Base-by-base conservation (phyloP, 768 basidiomycete species). In the Auricularia auricula-judae region DNA sequence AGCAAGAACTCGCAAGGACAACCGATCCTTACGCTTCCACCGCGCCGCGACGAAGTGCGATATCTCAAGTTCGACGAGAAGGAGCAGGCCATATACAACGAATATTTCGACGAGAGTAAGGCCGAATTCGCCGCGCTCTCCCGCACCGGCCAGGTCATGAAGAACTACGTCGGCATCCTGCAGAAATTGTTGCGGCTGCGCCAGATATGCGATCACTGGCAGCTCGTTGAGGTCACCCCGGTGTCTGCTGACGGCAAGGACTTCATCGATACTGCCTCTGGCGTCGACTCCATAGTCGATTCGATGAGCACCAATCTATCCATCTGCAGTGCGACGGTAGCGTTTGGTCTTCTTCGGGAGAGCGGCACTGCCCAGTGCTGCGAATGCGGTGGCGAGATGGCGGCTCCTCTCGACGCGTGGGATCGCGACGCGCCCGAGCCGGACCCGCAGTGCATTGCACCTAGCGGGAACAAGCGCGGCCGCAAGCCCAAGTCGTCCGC, bases 161-260 rank as follows among this genome's bases (percentile, higher is more conserved):
- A 97, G 83, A 98, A 97, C 72, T 97, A 96, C 72, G 97, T 97
- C 68, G 93, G 93, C 63, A 96, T 99, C 70, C 76, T 99, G 68
- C 96, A 98, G 76, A 94, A 95, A 80, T 91, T 98, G 65, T 80
- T 99, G 62, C 91, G 95, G 29, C 82, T 99, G 58, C 89, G 97
- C 63, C 96, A 98, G 78, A 98, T 98, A 61, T 99, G 97, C 75
- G 94, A 98, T 72, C 96, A 99, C 75, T 91, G 84, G 69, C 92
- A 93, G 70, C 82, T 98, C 42, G 89, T 98, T 3, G 82, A 88
- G 70, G 86, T 53, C 88, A 90, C 70, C 83, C 79, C 60, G 72
- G 73, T 10, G 80, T 77, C 64, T 35, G 34, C 73, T 62, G 81
- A 81, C 35, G 71, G 72, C 36, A 79, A 79, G 70, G 67, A 70